Evolutionary conservation across 176 grass and related monocot genomes (phyloP).

Genomic region (Aegilops bicornis): DNA sequence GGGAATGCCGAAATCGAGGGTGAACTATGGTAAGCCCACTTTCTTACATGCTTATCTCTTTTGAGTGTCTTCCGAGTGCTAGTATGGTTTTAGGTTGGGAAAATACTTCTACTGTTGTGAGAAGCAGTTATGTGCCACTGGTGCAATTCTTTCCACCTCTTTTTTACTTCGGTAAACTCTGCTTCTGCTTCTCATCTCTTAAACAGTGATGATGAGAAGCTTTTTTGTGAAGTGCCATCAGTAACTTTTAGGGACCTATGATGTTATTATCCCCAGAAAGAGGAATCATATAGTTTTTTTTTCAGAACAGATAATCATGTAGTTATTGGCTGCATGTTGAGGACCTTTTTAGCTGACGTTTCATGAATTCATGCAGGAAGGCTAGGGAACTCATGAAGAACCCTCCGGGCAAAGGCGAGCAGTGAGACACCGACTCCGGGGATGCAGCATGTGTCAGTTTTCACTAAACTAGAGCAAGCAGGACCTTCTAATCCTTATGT

Average conservation of each 20-base stretch:
- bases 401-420: not conserved
- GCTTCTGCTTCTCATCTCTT: not conserved
- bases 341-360: constrained; percentile 37
- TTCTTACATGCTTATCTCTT: not conserved
- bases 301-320: not conserved
- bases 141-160: not conserved
- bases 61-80: not conserved
- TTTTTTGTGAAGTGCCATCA: not conserved
- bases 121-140: not conserved
- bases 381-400: constrained; percentile 17
- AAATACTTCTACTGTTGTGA: not conserved
- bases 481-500: not conserved
- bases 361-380: constrained; percentile 21
- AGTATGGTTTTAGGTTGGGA: not conserved
- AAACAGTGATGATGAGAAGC: not conserved
- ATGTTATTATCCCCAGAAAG: not conserved
- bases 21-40: constrained; percentile 1
- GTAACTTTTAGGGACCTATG: not conserved
- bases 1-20: constrained; percentile 23
- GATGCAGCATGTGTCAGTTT: not conserved
- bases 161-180: not conserved
- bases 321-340: constrained; percentile 1
- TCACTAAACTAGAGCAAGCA: not conserved
- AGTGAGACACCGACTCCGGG: not conserved
- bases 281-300: not conserved